phyloP scores from a whole-genome alignment of 2,329 filamentous ascomycete species.

The Laburnicola sp. region DNA sequence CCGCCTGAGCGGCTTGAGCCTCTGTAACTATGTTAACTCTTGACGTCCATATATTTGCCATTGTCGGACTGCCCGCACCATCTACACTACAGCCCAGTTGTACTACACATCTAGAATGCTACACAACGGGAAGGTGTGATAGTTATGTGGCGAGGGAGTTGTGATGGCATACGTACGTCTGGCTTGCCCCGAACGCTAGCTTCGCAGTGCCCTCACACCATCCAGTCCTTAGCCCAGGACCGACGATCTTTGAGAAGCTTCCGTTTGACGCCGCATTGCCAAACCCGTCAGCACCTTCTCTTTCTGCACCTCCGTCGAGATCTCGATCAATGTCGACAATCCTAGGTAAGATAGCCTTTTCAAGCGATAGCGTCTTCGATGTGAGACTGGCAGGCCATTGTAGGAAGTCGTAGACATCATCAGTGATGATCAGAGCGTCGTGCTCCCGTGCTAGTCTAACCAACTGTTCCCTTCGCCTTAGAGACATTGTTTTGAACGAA shows the following conservation, averaged over 20 bases:
- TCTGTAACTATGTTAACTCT: constrained; percentile 43
- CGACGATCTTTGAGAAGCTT: constrained; percentile 84
- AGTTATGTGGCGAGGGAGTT: background rate
- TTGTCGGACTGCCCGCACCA: constrained; percentile 23
- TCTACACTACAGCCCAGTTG: constrained; percentile 54
- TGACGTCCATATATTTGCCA: constrained; percentile 5
- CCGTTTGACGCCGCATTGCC: constrained; percentile 84
- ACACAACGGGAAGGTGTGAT: constrained; percentile 25
- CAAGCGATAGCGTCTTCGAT: constrained; percentile 27
- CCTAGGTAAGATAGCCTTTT: constrained; percentile 63
- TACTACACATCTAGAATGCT: constrained; percentile 30
- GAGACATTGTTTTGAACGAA: constrained; percentile 77
- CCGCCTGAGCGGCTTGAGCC: constrained; percentile 63
- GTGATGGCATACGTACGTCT: constrained; percentile 52
- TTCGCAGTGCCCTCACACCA: constrained; percentile 77
- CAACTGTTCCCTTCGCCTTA: constrained; percentile 67
- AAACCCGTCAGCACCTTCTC: constrained; percentile 60
- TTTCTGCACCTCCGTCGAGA: constrained; percentile 60
- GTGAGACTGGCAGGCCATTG: constrained; percentile 65
- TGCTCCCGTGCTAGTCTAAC: constrained; percentile 75
- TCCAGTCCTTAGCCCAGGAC: constrained; percentile 78
- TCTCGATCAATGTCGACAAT: constrained; percentile 78
- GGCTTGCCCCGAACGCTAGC: constrained; percentile 61
- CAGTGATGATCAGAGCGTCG: constrained; percentile 80
- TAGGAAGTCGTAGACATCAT: constrained; percentile 93